phyloP scores from a whole-genome alignment of 2,329 filamentous ascomycete genomes.

The Neopestalotiopsis clavispora region DNA sequence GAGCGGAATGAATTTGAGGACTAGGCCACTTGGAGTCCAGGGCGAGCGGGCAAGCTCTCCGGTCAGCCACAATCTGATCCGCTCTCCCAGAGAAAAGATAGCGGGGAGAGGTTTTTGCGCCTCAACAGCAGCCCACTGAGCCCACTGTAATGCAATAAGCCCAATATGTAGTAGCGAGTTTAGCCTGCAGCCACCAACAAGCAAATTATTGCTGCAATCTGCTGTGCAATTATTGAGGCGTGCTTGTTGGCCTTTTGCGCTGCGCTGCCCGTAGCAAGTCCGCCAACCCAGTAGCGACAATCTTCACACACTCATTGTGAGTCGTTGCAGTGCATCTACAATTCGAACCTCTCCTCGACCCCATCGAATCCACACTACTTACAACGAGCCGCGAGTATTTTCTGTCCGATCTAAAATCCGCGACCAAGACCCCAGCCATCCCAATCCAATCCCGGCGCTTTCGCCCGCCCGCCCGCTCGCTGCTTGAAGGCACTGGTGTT shows the following conservation, averaged over 20 bases:
- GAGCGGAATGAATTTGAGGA: background rate
- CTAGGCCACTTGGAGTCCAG: background rate
- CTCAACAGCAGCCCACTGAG: background rate
- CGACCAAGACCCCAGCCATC: background rate
- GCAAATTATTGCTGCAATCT: conserved; percentile 1
- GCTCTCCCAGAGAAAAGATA: background rate
- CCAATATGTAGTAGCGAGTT: background rate
- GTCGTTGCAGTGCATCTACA: background rate
- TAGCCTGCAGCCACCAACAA: background rate
- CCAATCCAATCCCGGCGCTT: background rate
- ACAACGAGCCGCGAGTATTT: background rate
- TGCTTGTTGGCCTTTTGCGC: background rate
- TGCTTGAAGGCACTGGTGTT: background rate
- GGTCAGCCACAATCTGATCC: background rate
- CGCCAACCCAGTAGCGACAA: background rate
- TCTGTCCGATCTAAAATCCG: background rate
- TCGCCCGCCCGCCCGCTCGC: background rate
- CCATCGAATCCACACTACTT: background rate
- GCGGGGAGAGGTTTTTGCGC: background rate
- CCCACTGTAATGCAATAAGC: background rate
- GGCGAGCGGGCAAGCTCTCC: background rate
- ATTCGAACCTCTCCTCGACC: background rate
- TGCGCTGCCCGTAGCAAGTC: background rate
- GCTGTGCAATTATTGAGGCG: background rate
- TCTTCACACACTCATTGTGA: background rate